Percentiles rank a stretch among this genome's conserved stretches.
Conservation (phyloP, 2,329 filamentous ascomycete genomes). For the Conoideocrella luteorostrata region DNA sequence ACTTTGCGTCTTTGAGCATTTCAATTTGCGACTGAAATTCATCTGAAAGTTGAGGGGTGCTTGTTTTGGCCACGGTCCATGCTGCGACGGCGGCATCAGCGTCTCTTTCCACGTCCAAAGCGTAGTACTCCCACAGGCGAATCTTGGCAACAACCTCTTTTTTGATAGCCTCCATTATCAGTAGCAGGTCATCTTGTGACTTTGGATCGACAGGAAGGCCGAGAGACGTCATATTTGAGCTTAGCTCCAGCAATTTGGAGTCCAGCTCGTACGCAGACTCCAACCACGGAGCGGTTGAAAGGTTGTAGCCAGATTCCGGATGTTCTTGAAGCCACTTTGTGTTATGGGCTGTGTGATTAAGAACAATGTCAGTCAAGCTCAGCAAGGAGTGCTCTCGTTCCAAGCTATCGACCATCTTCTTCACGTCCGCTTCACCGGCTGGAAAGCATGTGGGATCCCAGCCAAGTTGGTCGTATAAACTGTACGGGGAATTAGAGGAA, state of each 20-base stretch:
- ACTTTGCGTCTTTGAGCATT: conserved; percentile 37
- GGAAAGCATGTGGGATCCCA: conserved; percentile 84
- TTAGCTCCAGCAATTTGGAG: conserved; percentile 64
- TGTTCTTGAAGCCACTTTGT: conserved; percentile 91
- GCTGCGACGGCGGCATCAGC: conserved; percentile 61
- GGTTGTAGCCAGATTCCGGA: conserved; percentile 91
- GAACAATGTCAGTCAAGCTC: conserved; percentile 90
- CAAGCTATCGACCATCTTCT: conserved; percentile 70
- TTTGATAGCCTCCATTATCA: conserved; percentile 80
- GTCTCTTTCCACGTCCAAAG: conserved; percentile 70
- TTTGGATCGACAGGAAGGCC: conserved; percentile 72
- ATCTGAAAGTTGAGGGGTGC: conserved; percentile 40
- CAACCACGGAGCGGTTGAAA: conserved; percentile 78
- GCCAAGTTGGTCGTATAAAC: conserved; percentile 82
- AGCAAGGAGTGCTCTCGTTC: conserved; percentile 79
- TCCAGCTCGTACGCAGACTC: conserved; percentile 58
- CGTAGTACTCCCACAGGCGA: conserved; percentile 90
- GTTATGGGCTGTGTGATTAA: conserved; percentile 96
- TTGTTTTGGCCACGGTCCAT: conserved; percentile 60
- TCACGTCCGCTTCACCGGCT: conserved; percentile 74
- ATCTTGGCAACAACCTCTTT: conserved; percentile 69
- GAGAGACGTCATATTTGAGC: conserved; percentile 62
- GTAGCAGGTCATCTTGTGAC: conserved; percentile 63
- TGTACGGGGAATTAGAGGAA: conserved; percentile 92
- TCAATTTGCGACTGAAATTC: conserved; percentile 31